Evolutionary conservation across 176 grass and related monocot species (phyloP).

Genomic region (Paspalum notatum): DNA sequence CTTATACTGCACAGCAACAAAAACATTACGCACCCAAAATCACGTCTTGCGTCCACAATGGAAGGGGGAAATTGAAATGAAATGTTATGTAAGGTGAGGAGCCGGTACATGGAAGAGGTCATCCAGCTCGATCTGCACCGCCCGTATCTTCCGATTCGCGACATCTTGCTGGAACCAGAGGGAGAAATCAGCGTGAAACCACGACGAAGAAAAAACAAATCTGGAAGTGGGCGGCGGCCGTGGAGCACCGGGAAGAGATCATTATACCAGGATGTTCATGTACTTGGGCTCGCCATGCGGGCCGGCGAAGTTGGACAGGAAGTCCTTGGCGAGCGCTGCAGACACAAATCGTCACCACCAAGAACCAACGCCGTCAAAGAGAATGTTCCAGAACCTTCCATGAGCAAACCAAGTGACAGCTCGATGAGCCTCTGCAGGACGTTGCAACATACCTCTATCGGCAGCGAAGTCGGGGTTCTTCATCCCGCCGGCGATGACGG

Average conservation of each 20-base stretch:
- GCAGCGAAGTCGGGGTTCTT: slow-evolving; percentile 63
- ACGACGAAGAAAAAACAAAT: neutral
- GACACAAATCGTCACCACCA: neutral
- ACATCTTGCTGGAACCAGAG: slow-evolving; percentile 78
- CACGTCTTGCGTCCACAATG: neutral
- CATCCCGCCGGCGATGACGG: slow-evolving; percentile 37
- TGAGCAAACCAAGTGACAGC: neutral
- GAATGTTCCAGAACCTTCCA: slow-evolving; percentile 20
- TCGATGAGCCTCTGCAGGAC: neutral
- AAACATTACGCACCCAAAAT: slow-evolving; percentile 14
- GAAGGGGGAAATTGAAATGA: neutral
- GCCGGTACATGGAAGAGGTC: slow-evolving; percentile 75
- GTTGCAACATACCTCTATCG: slow-evolving; percentile 64
- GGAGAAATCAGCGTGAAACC: slow-evolving; percentile 1
- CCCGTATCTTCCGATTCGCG: slow-evolving; percentile 77
- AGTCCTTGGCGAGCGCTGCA: slow-evolving; percentile 89
- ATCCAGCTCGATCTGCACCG: slow-evolving; percentile 83
- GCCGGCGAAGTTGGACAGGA: slow-evolving; percentile 73
- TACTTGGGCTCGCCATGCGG: slow-evolving; percentile 85
- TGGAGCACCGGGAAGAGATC: neutral
- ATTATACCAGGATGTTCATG: slow-evolving; percentile 73
- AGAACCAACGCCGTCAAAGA: neutral
- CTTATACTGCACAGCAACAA: slow-evolving; percentile 55
- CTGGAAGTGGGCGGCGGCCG: neutral
- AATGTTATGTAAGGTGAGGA: slow-evolving; percentile 10